Evolutionary conservation across 2,329 filamentous ascomycete species (phyloP).

Genomic region (Waltergamsia citrina): DNA sequence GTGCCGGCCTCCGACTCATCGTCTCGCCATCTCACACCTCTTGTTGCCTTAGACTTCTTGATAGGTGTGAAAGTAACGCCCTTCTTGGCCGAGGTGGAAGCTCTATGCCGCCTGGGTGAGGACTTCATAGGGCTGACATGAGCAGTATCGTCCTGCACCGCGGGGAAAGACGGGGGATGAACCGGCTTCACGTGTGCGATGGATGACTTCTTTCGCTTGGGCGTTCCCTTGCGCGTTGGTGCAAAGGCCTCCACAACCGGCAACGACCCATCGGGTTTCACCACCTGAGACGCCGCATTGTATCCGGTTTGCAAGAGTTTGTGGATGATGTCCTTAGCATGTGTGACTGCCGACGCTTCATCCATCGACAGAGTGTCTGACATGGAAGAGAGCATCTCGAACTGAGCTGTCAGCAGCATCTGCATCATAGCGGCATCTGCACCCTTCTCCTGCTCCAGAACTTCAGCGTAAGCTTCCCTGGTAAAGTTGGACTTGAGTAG

Average conservation of each 20-base stretch:
- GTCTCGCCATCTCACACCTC: conserved; percentile 86
- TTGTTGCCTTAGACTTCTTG: conserved; percentile 62
- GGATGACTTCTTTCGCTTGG: conserved; percentile 56
- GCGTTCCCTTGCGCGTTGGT: conserved; percentile 63
- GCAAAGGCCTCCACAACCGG: conserved; percentile 57
- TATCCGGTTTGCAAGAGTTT: conserved; percentile 71
- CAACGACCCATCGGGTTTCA: conserved; percentile 74
- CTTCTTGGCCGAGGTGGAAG: conserved; percentile 50
- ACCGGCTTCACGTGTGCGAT: conserved; percentile 29
- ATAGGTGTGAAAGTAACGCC: conserved; percentile 73
- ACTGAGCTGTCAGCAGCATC: conserved; percentile 78
- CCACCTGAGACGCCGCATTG: conserved; percentile 67
- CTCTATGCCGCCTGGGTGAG: conserved; percentile 74
- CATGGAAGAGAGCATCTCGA: conserved; percentile 80
- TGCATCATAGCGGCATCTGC: conserved; percentile 74
- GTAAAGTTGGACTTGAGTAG: conserved; percentile 75
- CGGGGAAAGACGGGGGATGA: conserved; percentile 30
- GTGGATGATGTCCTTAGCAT: conserved; percentile 68
- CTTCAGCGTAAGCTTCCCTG: conserved; percentile 65
- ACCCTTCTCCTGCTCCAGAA: conserved; percentile 75
- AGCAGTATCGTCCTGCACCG: conserved; percentile 18
- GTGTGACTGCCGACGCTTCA: conserved; percentile 71
- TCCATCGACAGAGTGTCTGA: conserved; percentile 74
- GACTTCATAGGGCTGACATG: conserved; percentile 51
- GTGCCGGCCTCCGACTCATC: conserved; percentile 76